phyloP scores from a whole-genome alignment of 805 yeast species.

The Candida saitoana region DNA sequence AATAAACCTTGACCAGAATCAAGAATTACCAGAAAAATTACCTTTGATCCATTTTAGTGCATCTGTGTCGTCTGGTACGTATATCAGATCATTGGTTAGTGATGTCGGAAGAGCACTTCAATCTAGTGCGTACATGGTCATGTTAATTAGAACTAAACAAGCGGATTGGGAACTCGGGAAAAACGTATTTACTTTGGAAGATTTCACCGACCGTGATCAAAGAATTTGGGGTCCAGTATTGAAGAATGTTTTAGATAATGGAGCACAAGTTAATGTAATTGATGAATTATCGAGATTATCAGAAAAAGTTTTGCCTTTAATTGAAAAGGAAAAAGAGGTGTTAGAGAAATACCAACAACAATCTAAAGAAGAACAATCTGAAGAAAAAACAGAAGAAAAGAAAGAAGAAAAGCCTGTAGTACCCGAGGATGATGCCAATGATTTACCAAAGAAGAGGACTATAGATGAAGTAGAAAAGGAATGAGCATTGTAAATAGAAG shows the following conservation, averaged over 20 bases:
- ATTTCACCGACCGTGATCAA: constrained; percentile 59
- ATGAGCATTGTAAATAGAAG: neutral
- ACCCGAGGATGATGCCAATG: constrained; percentile 1
- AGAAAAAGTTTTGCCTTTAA: constrained; percentile 7
- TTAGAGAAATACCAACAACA: constrained; percentile 6
- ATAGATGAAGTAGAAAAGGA: constrained; percentile 17
- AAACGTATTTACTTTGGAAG: constrained; percentile 63
- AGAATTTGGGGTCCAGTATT: constrained; percentile 69
- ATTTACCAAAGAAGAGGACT: constrained; percentile 15
- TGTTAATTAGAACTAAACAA: constrained; percentile 68
- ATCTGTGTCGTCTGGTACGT: constrained; percentile 90
- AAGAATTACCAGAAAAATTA: constrained; percentile 45
- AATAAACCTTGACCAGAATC: constrained; percentile 33
- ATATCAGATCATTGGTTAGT: constrained; percentile 83
- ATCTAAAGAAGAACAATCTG: constrained; percentile 6
- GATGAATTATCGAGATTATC: constrained; percentile 16
- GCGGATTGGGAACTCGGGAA: constrained; percentile 78
- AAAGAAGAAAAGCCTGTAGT: constrained; percentile 4
- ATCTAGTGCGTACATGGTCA: constrained; percentile 84
- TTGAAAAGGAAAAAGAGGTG: constrained; percentile 8
- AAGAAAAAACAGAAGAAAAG: constrained; percentile 1
- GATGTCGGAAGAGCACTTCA: constrained; percentile 82
- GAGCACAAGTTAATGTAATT: constrained; percentile 22
- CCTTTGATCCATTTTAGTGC: constrained; percentile 72
- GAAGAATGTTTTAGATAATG: constrained; percentile 45